phyloP scores from a whole-genome alignment of 805 yeast species.

The Starmerella khaoyaiensis region DNA sequence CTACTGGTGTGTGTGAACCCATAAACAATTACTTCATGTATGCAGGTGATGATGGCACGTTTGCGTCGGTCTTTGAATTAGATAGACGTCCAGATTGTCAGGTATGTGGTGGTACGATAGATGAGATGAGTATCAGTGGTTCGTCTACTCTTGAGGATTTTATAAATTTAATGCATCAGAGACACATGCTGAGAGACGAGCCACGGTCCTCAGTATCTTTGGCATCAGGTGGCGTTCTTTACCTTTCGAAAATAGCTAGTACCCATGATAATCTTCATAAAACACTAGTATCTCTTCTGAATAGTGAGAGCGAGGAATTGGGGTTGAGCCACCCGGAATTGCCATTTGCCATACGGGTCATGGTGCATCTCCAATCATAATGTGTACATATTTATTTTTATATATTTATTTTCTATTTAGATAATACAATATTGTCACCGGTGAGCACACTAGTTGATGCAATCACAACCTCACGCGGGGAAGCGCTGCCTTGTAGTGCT shows the following conservation, averaged over 20 bases:
- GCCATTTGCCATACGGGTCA: background rate
- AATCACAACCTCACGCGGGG: slow-evolving; percentile 31
- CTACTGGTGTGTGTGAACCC: slow-evolving; percentile 54
- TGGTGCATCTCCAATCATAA: slow-evolving; percentile 33
- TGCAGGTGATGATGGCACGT: slow-evolving; percentile 69
- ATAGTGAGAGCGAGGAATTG: background rate
- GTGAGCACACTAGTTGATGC: slow-evolving; percentile 38
- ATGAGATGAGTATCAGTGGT: too few species aligned
- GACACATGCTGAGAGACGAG: too few species aligned
- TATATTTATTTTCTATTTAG: too few species aligned
- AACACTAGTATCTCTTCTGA: background rate
- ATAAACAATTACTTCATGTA: slow-evolving; percentile 74
- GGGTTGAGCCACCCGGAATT: slow-evolving; percentile 4
- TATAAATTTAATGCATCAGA: too few species aligned
- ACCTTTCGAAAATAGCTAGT: too few species aligned
- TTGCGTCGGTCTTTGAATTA: slow-evolving; percentile 58
- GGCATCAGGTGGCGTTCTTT: too few species aligned
- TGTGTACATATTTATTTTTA: too few species aligned
- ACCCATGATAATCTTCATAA: background rate
- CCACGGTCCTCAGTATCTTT: too few species aligned
- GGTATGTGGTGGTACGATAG: slow-evolving; percentile 65
- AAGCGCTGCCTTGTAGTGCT: slow-evolving; percentile 10
- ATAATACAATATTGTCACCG: slow-evolving; percentile 31
- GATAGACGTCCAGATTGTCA: slow-evolving; percentile 51
- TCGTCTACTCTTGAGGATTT: too few species aligned